Evolutionary conservation across 768 basidiomycete species (phyloP), one percentile per base, ranked within the genome.

Genomic region (Suillus tomentosus): DNA sequence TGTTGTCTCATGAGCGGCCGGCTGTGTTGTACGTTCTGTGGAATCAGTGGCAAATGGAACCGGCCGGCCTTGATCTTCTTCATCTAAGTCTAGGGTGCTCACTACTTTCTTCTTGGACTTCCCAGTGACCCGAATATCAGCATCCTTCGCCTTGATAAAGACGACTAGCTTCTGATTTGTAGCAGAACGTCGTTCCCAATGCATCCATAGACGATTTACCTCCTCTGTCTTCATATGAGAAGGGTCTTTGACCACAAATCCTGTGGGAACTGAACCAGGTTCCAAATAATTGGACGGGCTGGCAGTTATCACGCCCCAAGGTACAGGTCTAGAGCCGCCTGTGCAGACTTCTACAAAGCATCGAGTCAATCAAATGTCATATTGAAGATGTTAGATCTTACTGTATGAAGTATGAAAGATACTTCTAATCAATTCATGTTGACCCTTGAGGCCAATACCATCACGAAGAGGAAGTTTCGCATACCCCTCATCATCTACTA

Each of bases 361-460:
- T 13, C 5, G n/a, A 2, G 3, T 47, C n/a, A 22, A 22, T 47
- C 5, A 47, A 47, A 47, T 22, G 4, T 13, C 0, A 47, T 5
- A 47, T 19, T 47, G n/a, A 47, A 47, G 5, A 47, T 1, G 4
- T 22, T 5, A 47, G n/a, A 47, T 11, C n/a, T 22, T 11, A 47
- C 45, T 51, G 8, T 61, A 51, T 6, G 60, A 47, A 48, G 27
- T 27, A 22, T 17, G 22, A 36, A 51, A 61, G 4, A 61, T 61
- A 3, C 34, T 27, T 36, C 45, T 31, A 19, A 61, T 50, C 22
- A 61, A 50, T 10, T 34, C 11, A 4, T 61, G 60, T 31, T 61
- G 60, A 7, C 39, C 43, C 27, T 61, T 61, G 5, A 61, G 60
- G 19, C 47, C 47, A 47, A 61, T n/a, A 9, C n/a, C n/a, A 7